phyloP scores from a whole-genome alignment of 345 rosid species.

The Sisymbrium irio region DNA sequence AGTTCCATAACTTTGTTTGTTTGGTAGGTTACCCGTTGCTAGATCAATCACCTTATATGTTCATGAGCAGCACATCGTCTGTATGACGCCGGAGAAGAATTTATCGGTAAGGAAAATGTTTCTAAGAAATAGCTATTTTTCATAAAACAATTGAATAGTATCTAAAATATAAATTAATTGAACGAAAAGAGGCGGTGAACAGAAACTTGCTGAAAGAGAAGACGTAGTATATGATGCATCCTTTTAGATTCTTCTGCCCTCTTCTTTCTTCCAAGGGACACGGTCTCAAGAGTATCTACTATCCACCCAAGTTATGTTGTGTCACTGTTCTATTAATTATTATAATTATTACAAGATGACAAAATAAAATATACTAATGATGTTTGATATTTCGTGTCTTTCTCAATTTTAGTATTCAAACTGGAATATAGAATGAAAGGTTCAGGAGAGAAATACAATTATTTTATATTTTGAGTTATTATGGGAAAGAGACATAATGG shows the following conservation, averaged over 20 bases:
- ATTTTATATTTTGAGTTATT: not conserved
- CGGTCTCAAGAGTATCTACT: conserved; percentile 5
- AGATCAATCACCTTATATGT: not conserved
- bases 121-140: not conserved
- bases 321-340: conserved; percentile 20
- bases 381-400: not conserved
- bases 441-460: conserved; percentile 12
- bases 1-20: not conserved
- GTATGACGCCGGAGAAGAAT: not conserved
- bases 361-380: conserved; percentile 1
- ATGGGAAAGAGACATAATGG: conserved; percentile 24
- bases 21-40: not conserved
- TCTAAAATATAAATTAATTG: not conserved
- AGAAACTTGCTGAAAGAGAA: not conserved
- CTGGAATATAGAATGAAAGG: not conserved
- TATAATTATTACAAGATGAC: conserved; percentile 9
- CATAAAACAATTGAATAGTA: not conserved
- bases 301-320: conserved; percentile 25
- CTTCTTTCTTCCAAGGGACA: conserved; percentile 30
- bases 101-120: not conserved
- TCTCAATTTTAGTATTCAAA: not conserved
- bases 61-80: not conserved
- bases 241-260: conserved; percentile 23
- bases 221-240: conserved; percentile 8
- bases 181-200: not conserved